Base-by-base conservation (phyloP, 148 eudicot genomes). In the Rhododendron mucronatum region DNA sequence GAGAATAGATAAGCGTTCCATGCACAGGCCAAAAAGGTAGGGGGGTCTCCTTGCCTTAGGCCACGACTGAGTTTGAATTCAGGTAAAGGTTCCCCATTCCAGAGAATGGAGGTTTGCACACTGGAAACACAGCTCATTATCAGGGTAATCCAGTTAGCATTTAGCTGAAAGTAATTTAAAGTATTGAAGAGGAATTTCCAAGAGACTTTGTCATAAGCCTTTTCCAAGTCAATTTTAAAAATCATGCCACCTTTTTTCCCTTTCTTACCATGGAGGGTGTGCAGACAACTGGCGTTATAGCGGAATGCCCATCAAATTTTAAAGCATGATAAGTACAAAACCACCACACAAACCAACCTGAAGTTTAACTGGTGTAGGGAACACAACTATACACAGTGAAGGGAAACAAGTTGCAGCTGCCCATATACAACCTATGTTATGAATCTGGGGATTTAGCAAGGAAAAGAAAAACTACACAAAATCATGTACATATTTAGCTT, bases 381-480 rank as follows among this genome's bases (percentile, higher is more conserved):
- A 35, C n/a, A 11, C 41, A 20, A 63, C 88, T 87, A 79, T 87
- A 83, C 78, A 83, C 18, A 18, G 44, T 73, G 83, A 67, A 55
- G 53, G 47, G 37, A 67, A 55, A 12, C 15, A 45, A 51, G 33
- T 15, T 9, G 35, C 55, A 3, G 30, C 75, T 75, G 65, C 20
- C 16, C 63, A 9, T 82, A n/a, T 14, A 0, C 81, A 69, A 35
- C 39, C 37, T 33, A n/a, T 41, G 28, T 23, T 26, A n/a, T 3
- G 33, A 65, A 65, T 11, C 13, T 65, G 33, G 33, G 30, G 30
- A 26, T n/a, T n/a, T 26, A 65, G 84, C 51, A 28, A 30, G 16
- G 8, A 51, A 15, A 14, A 28, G 7, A 65, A 26, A 65, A 26
- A 65, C 30, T 65, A 65, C n/a, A n/a, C 30, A 26, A n/a, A 9